A percentile compares a stretch with the other conserved stretches of the same genome.
These are phyloP conservation scores for Pleurotus tuoliensis DNA, from an alignment of 768 basidiomycete species.

Conservation along the genomic window DNA sequence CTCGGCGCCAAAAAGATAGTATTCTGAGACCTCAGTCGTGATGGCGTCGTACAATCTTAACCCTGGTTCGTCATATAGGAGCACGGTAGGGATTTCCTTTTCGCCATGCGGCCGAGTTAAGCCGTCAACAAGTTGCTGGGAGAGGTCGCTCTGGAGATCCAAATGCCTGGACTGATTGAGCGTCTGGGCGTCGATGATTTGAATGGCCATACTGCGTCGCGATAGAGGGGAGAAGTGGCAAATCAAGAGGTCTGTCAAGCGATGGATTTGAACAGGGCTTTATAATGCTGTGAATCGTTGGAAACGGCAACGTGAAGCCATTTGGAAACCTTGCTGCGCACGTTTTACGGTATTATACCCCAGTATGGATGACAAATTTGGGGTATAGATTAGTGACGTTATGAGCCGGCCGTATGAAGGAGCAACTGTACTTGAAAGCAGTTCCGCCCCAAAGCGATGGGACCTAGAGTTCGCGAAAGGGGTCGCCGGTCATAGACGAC, in stretches of 20 bases:
- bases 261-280: too few relatives aligned
- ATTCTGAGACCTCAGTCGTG: slow-evolving; percentile 73
- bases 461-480: too few relatives aligned
- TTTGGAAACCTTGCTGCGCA: neutral
- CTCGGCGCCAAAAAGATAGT: slow-evolving; percentile 90
- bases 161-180: slow-evolving; percentile 24
- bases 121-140: slow-evolving; percentile 48
- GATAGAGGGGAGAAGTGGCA: neutral
- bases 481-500: too few relatives aligned
- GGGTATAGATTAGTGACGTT: neutral
- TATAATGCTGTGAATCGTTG: too few relatives aligned
- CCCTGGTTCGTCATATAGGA: slow-evolving; percentile 85
- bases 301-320: too few relatives aligned
- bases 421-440: too few relatives aligned
- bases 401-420: neutral
- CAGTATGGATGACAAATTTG: neutral
- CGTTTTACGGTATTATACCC: neutral
- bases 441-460: too few relatives aligned
- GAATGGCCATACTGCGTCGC: slow-evolving; percentile 31
- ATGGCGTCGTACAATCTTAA: slow-evolving; percentile 84
- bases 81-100: slow-evolving; percentile 73
- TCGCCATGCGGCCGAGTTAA: slow-evolving; percentile 49
- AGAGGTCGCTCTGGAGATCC: slow-evolving; percentile 30
- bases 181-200: slow-evolving; percentile 50
- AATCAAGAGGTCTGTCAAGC: too few relatives aligned